A percentile compares a stretch with the other conserved stretches of the same genome.
phyloP scores from a whole-genome alignment of 805 yeast species.

The Debaryomyces castellii region DNA sequence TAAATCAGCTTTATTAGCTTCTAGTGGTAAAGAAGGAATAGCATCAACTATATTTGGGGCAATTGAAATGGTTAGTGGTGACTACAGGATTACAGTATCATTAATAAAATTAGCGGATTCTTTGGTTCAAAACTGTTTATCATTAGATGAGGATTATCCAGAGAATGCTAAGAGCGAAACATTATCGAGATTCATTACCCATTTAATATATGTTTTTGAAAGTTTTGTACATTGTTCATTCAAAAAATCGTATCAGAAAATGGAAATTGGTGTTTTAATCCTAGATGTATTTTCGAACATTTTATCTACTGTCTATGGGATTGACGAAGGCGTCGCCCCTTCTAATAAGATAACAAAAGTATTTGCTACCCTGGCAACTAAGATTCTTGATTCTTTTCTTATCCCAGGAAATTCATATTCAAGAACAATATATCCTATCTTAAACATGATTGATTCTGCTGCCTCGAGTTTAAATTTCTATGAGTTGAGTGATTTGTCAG shows the following conservation, averaged over 20 bases:
- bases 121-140: slow-evolving; percentile 52
- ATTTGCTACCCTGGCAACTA: slow-evolving; percentile 49
- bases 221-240: slow-evolving; percentile 73
- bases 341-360: slow-evolving; percentile 41
- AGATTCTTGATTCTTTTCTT: slow-evolving; percentile 57
- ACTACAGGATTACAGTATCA: slow-evolving; percentile 61
- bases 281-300: slow-evolving; percentile 56
- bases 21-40: slow-evolving; percentile 61
- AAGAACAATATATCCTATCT: slow-evolving; percentile 55
- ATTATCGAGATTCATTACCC: slow-evolving; percentile 51
- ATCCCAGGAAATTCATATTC: slow-evolving; percentile 47
- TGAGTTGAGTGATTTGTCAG: slow-evolving; percentile 43
- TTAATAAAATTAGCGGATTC: slow-evolving; percentile 55
- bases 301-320: slow-evolving; percentile 53
- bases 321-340: slow-evolving; percentile 46
- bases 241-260: slow-evolving; percentile 52
- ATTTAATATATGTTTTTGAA: slow-evolving; percentile 70
- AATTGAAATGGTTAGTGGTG: slow-evolving; percentile 68
- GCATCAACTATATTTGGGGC: slow-evolving; percentile 64
- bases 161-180: slow-evolving; percentile 46
- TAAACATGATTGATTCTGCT: slow-evolving; percentile 48
- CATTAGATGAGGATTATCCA: slow-evolving; percentile 27
- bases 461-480: slow-evolving; percentile 33
- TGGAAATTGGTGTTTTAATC: slow-evolving; percentile 57
- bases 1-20: slow-evolving; percentile 63